Conservation (phyloP, 2,329 filamentous ascomycete genomes). For the Aspergillus spinulosporus region DNA sequence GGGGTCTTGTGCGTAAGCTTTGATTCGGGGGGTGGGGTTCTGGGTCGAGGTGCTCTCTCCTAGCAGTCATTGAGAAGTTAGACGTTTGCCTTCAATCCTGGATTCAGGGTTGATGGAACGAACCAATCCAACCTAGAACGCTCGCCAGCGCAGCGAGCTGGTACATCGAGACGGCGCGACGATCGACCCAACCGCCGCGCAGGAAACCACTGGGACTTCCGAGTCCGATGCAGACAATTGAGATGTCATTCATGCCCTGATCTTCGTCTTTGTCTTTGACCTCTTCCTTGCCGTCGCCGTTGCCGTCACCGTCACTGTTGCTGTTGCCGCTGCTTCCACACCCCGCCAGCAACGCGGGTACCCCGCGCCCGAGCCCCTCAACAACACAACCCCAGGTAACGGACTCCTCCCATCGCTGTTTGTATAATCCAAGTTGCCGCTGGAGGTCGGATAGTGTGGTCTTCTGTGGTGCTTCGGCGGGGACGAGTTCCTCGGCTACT, state of each 20-base stretch:
- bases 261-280: conserved; percentile 15
- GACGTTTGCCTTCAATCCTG: not conserved
- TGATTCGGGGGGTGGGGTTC: conserved; percentile 21
- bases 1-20: conserved; percentile 55
- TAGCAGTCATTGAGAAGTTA: not conserved
- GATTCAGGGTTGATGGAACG: conserved; percentile 13
- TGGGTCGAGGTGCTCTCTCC: not conserved
- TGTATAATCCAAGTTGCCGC: conserved; percentile 31
- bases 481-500: conserved; percentile 22
- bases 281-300: not conserved
- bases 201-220: conserved; percentile 46
- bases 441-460: conserved; percentile 36
- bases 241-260: not conserved
- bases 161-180: conserved; percentile 42
- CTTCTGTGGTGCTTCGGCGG: conserved; percentile 39
- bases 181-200: conserved; percentile 45
- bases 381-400: conserved; percentile 29
- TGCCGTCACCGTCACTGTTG: not conserved
- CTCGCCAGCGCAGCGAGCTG: conserved; percentile 43
- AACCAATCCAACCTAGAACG: conserved; percentile 29
- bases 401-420: conserved; percentile 33
- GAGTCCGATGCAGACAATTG: conserved; percentile 42
- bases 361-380: conserved; percentile 5
- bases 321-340: not conserved
- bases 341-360: not conserved